Evolutionary conservation across 2,329 filamentous ascomycete species (phyloP).

Genomic region (Exophiala xenobiotica): DNA sequence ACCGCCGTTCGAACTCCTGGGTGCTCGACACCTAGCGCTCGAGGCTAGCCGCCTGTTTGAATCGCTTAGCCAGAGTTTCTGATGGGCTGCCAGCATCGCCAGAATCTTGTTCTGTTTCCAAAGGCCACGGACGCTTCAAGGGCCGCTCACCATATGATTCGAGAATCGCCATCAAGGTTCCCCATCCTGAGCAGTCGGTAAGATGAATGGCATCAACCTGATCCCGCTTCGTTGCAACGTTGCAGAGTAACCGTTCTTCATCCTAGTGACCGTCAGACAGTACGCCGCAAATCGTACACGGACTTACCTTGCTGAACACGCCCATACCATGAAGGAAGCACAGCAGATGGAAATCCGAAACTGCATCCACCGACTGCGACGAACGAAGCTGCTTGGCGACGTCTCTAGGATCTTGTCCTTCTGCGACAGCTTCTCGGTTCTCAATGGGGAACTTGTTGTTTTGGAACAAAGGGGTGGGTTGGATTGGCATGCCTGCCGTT

Average conservation of each 20-base stretch:
- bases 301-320: conserved; percentile 77
- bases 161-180: conserved; percentile 87
- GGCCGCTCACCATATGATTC: conserved; percentile 87
- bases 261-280: conserved; percentile 58
- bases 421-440: conserved; percentile 82
- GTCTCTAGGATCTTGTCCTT: conserved; percentile 74
- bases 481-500: conserved; percentile 90
- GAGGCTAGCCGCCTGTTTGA: conserved; percentile 53
- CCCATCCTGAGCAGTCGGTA: conserved; percentile 86
- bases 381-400: conserved; percentile 69
- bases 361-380: conserved; percentile 62
- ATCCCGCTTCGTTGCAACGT: conserved; percentile 78
- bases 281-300: conserved; percentile 19
- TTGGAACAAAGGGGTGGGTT: conserved; percentile 73
- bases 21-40: conserved; percentile 17
- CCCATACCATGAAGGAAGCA: conserved; percentile 78
- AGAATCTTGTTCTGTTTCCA: conserved; percentile 38
- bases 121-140: conserved; percentile 37
- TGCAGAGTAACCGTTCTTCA: conserved; percentile 81
- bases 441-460: conserved; percentile 77
- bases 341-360: conserved; percentile 95
- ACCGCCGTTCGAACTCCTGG: neutral
- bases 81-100: conserved; percentile 48
- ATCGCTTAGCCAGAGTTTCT: conserved; percentile 63
- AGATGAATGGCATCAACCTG: conserved; percentile 78